Percentiles rank a stretch among this genome's conserved stretches.
These are phyloP conservation scores for Yarrowia keelungensis DNA, from an alignment of 805 yeast species.

Conservation along the genomic window DNA sequence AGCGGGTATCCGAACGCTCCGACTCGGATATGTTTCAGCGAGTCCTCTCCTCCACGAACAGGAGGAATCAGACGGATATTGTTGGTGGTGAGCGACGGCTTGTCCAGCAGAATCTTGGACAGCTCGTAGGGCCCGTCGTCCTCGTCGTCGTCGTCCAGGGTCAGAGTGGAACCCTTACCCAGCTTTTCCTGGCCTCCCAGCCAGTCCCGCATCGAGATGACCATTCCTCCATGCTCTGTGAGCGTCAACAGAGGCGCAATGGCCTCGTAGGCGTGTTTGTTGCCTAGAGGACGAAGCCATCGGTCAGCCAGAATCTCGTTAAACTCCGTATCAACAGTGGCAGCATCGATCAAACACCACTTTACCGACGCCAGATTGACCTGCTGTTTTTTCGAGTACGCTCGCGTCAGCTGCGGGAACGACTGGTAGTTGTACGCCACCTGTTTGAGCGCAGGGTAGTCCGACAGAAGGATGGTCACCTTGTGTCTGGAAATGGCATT, in stretches of 20 bases:
- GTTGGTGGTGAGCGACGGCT: conserved; percentile 73
- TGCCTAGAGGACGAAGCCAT: conserved; percentile 90
- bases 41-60: conserved; percentile 53
- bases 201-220: conserved; percentile 91
- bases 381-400: conserved; percentile 73
- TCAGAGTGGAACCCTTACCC: conserved; percentile 54
- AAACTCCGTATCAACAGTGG: conserved; percentile 91
- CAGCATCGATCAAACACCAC: conserved; percentile 89
- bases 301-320: conserved; percentile 86
- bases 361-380: conserved; percentile 80
- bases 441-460: conserved; percentile 85
- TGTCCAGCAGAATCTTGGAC: conserved; percentile 74
- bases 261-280: conserved; percentile 72
- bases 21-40: conserved; percentile 66
- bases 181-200: conserved; percentile 70
- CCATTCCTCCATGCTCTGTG: conserved; percentile 96
- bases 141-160: conserved; percentile 53
- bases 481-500: conserved; percentile 71
- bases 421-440: conserved; percentile 93
- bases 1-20: conserved; percentile 94
- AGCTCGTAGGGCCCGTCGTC: conserved; percentile 55
- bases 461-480: conserved; percentile 79
- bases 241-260: conserved; percentile 88
- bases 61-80: conserved; percentile 69
- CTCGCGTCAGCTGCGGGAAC: conserved; percentile 82